phyloP scores from a whole-genome alignment of 176 grass and related monocot genomes.

The Raddia guianensis region DNA sequence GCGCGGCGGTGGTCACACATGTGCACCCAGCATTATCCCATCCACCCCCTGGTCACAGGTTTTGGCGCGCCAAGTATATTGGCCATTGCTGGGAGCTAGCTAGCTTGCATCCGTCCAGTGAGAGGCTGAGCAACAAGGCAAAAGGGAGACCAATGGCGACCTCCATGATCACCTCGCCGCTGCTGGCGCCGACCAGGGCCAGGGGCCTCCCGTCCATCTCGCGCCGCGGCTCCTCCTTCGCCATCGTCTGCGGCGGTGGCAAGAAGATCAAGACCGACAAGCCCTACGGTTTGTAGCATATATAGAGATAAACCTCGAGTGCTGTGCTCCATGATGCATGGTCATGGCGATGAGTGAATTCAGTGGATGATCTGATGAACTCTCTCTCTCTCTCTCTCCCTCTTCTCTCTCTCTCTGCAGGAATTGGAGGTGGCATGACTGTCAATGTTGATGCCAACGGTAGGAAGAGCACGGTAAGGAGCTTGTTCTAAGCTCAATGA shows the following conservation, averaged over 20 bases:
- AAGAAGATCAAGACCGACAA: conserved; percentile 89
- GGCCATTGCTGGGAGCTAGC: conserved; percentile 11
- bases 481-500: neutral
- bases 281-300: conserved; percentile 46
- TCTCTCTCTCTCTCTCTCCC: neutral
- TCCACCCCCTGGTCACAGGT: conserved; percentile 8
- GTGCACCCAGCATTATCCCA: conserved; percentile 44
- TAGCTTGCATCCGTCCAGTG: neutral
- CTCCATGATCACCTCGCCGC: conserved; percentile 57
- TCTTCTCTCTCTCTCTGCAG: conserved; percentile 19
- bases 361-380: neutral
- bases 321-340: neutral
- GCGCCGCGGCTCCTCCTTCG: conserved; percentile 48
- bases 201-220: conserved; percentile 54
- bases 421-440: conserved; percentile 50
- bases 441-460: conserved; percentile 57
- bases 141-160: conserved; percentile 48
- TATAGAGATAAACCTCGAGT: neutral
- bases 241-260: conserved; percentile 47
- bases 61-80: conserved; percentile 42
- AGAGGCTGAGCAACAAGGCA: conserved; percentile 6
- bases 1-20: conserved; percentile 22
- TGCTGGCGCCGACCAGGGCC: conserved; percentile 52
- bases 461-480: conserved; percentile 59
- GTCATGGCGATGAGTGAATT: neutral